phyloP scores from a whole-genome alignment of 192 early-diverging fungal genomes.

The Gryganskiella cystojenkinii region DNA sequence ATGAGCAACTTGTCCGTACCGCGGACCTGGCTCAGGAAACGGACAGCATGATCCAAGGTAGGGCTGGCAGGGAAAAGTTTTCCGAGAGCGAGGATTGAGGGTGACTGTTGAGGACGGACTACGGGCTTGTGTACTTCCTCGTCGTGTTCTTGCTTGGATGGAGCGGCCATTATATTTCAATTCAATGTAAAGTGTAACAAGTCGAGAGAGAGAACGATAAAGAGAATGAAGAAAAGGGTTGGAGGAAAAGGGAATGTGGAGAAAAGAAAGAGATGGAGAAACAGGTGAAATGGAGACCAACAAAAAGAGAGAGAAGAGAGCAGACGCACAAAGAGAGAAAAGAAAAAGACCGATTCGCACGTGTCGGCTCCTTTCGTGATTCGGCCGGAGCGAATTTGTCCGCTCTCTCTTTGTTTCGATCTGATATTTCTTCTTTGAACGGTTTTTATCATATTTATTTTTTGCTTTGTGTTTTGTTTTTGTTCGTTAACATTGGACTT shows the following conservation, averaged over 20 bases:
- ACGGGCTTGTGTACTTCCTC: conserved; percentile 25
- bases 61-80: conserved; percentile 67
- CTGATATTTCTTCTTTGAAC: too few species aligned
- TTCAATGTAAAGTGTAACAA: neutral
- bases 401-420: too few species aligned
- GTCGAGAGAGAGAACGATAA: neutral
- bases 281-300: neutral
- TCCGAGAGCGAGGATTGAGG: conserved; percentile 66
- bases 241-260: neutral
- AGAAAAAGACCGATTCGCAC: neutral
- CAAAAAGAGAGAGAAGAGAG: neutral
- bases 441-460: too few species aligned
- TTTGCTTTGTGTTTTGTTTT: neutral
- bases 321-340: neutral
- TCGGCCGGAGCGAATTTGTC: neutral
- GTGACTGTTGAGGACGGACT: conserved; percentile 23
- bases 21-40: conserved; percentile 66
- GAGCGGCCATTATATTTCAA: conserved; percentile 11
- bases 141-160: conserved; percentile 35
- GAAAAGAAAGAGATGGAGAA: neutral
- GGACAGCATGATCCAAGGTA: conserved; percentile 73
- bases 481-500: neutral
- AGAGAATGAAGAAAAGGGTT: neutral
- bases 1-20: conserved; percentile 78
- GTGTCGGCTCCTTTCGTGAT: neutral